Conservation (phyloP, 257 asterid species). For the Sherardia arvensis region DNA sequence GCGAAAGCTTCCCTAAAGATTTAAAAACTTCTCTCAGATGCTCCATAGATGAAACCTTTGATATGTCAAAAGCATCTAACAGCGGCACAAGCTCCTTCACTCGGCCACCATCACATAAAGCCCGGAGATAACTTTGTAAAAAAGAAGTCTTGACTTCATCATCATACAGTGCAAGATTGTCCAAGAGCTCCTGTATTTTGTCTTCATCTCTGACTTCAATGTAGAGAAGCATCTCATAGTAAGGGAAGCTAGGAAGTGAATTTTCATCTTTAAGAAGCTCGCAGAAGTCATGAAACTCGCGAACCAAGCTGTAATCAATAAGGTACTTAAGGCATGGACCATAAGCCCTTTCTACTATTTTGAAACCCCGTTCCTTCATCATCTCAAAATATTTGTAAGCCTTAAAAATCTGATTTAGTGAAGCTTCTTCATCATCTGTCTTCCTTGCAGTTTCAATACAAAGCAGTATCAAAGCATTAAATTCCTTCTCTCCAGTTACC, state of each 20-base stretch:
- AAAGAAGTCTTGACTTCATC: slow-evolving; percentile 37
- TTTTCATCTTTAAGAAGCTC: slow-evolving; percentile 44
- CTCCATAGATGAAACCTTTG: slow-evolving; percentile 45
- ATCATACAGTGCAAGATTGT: slow-evolving; percentile 31
- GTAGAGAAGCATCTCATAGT: slow-evolving; percentile 82
- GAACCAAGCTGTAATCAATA: slow-evolving; percentile 51
- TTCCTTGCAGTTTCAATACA: slow-evolving; percentile 54
- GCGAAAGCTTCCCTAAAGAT: slow-evolving; percentile 56
- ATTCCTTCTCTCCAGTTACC: slow-evolving; percentile 56
- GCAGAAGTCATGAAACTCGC: slow-evolving; percentile 63
- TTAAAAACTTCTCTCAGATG: slow-evolving; percentile 39
- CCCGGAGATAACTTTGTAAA: slow-evolving; percentile 43
- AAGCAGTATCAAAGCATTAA: slow-evolving; percentile 33
- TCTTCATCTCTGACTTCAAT: slow-evolving; percentile 34
- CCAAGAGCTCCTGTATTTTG: slow-evolving; percentile 59
- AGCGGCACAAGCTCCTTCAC: slow-evolving; percentile 46
- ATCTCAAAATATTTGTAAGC: slow-evolving; percentile 46
- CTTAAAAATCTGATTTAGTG: slow-evolving; percentile 40
- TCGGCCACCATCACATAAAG: slow-evolving; percentile 52
- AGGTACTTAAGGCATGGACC: slow-evolving; percentile 59
- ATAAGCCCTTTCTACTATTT: slow-evolving; percentile 52
- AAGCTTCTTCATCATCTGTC: slow-evolving; percentile 52
- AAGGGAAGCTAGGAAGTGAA: slow-evolving; percentile 50
- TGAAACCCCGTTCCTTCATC: slow-evolving; percentile 54
- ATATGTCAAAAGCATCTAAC: slow-evolving; percentile 48